Percentiles rank a stretch among this genome's conserved stretches.
Conservation (phyloP, 306 rosid species). For the Prunus davidiana region DNA sequence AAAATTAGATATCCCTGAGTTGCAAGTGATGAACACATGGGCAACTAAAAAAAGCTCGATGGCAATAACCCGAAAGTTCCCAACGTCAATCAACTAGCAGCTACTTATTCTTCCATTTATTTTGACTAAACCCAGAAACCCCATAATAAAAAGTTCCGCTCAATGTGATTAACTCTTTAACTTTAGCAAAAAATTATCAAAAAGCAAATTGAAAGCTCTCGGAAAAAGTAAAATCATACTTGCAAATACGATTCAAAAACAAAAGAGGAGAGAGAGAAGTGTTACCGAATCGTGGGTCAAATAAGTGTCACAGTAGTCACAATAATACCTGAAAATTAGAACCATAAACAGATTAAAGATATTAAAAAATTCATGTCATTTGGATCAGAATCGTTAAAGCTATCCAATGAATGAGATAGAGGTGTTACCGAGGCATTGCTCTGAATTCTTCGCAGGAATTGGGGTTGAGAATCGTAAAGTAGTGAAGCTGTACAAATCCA, state of each 20-base stretch:
- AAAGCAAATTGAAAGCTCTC: background rate
- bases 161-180: background rate
- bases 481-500: background rate
- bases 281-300: slow-evolving; percentile 84
- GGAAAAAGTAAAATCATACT: background rate
- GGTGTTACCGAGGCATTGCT: slow-evolving; percentile 23
- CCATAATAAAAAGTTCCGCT: background rate
- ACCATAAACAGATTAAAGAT: background rate
- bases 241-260: background rate
- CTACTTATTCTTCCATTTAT: too few species aligned
- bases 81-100: background rate
- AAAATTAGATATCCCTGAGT: background rate
- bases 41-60: background rate
- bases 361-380: background rate
- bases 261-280: background rate
- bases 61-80: background rate
- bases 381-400: background rate
- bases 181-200: background rate
- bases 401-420: background rate
- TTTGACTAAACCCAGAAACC: background rate
- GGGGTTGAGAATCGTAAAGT: background rate
- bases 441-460: background rate
- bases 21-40: background rate
- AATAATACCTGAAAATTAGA: slow-evolving; percentile 54
- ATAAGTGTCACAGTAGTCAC: slow-evolving; percentile 89